Evolutionary conservation across 305 asterid genomes (phyloP), one percentile per base, ranked within the genome.

Genomic region (Rubia peregrina): DNA sequence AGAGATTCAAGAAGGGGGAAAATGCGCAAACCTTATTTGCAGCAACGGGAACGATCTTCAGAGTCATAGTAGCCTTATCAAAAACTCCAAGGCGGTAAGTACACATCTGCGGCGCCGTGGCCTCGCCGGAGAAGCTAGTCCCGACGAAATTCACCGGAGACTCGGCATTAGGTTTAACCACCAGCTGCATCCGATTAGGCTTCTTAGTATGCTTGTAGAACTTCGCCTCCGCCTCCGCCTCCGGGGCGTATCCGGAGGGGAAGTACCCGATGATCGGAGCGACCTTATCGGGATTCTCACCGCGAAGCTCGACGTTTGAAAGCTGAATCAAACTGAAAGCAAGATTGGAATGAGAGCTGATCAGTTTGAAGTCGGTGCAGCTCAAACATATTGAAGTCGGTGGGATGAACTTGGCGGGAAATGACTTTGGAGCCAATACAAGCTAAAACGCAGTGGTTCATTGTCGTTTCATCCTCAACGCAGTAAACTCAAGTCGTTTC

Each of bases 81-180:
- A 92, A 68, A 61, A 92, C 80, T 9, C 92, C 96, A 40, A 92
- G 92, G 44, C 91, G 85, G 55, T 86, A 92, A 77, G 83, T 83
- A 63, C 96, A 88, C 24, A 85, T 68, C 79, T 92, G 96, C 1
- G 92, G 88, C 41, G 84, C 68, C 65, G 83, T 79, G 6, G 97
- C 96, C 82, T 90, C 96, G 48, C 98, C 96, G 53, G 95, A 79
- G 74, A 87, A 87, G 77, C 79, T 88, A 2, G 96, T 90, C 11
- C 98, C 98, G 1, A 92, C 96, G 44, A 87, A 90, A 77, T 83
- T 83, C 36, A 90, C 85, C 17, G 63, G 80, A 67, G 90, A 83
- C 13, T 81, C 88, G 43, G 26, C 24, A 70, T 67, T 70, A 24
- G 77, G 86, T 42, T 86, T 84, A 48, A 88, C 95, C 76, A 83